phyloP scores from a whole-genome alignment of 257 asterid species.

The Verbascum thapsus region DNA sequence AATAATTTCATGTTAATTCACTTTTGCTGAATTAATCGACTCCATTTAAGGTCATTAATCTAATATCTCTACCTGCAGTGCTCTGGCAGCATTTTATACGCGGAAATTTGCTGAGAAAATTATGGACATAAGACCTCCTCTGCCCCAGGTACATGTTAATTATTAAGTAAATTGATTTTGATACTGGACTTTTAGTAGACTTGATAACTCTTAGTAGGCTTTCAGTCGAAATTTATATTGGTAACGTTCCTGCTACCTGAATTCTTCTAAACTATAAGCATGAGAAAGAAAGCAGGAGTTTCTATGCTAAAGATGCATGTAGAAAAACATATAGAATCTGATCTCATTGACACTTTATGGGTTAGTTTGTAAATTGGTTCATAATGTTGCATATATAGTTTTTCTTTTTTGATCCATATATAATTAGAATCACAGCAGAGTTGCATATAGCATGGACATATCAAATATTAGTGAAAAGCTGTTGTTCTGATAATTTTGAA shows the following conservation, averaged over 20 bases:
- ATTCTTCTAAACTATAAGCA: neutral
- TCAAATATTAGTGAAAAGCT: constrained; percentile 21
- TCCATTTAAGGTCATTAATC: constrained; percentile 17
- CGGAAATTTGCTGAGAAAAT: constrained; percentile 79
- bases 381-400: constrained; percentile 9
- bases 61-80: constrained; percentile 57
- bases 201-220: too few relatives aligned
- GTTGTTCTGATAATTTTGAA: constrained; percentile 21
- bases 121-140: constrained; percentile 77
- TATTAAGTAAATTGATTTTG: constrained; percentile 29
- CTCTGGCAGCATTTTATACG: constrained; percentile 90
- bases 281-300: neutral
- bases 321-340: too few relatives aligned
- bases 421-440: constrained; percentile 19
- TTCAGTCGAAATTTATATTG: too few relatives aligned
- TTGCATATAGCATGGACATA: constrained; percentile 3
- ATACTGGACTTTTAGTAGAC: constrained; percentile 18
- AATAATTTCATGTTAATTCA: neutral
- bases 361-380: neutral
- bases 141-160: constrained; percentile 69
- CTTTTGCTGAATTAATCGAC: constrained; percentile 22
- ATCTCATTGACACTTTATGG: neutral
- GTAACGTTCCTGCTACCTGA: constrained; percentile 9
- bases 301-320: too few relatives aligned
- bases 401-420: too few relatives aligned